Base-by-base conservation (phyloP, 352 stramenopile genomes). In the Paralagenidium karlingii region DNA sequence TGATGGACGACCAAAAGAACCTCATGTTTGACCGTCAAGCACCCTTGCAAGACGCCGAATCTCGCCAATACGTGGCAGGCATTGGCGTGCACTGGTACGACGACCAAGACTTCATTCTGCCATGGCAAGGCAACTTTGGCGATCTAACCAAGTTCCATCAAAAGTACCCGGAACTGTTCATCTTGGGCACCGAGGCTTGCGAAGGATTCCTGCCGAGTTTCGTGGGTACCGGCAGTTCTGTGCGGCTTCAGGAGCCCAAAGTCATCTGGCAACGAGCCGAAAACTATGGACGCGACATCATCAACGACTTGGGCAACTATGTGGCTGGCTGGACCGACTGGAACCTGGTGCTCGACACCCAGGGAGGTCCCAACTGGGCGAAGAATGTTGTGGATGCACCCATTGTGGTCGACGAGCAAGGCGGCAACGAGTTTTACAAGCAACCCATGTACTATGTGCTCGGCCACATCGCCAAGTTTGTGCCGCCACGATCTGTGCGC, bases 1-100 rank as follows among this genome's bases (percentile, higher is more conserved):
- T 88, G 0, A 94, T 93, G 47, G 87, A 96, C 49, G 76, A 96
- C 55, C 94, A 96, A 47, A 86, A 82, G 24, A 71, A 60, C 40
- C 76, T 46, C 18, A 57, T 95, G 6, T 45, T 43, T 8, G 45
- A 85, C 6, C 93, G 80, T 75, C 70, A 79, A 0, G 44, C 71
- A 13, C 57, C 68, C 0, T 66, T 55, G 19, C 71, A 63, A 3
- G 53, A 32, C 5, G 28, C 85, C 42, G n/a, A n/a, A n/a, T n/a
- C n/a, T n/a, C n/a, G n/a, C n/a, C n/a, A n/a, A n/a, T 96, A 85
- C 47, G 68, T 96, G 1, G 79, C 92, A 20, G 87, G 86, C 22
- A 88, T 95, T 40, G 83, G 75, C 10, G 90, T 94, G 47, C 86
- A 96, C 57, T 96, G 85, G 80, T 92, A 94, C 41, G 76, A 86